Evolutionary conservation across 176 grass and related monocot genomes (phyloP), one percentile per base, ranked within the genome.

Genomic region (maize (Zea mays)): DNA sequence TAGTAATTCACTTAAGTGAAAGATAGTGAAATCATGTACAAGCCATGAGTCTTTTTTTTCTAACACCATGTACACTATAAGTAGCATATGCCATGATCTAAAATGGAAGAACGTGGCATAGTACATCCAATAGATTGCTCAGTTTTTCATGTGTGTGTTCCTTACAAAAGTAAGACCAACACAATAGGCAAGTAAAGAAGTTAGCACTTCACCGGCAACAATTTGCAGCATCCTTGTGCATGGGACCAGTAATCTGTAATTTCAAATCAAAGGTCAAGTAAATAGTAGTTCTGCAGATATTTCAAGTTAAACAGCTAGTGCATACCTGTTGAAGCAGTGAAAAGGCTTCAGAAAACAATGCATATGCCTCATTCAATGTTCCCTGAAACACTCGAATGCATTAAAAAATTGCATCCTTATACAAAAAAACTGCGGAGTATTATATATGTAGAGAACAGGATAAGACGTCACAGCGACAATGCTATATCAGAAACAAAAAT

Each of bases 221-320:
- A 67, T 88, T 99, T 57, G 96, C 92, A 47, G 93, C 92, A 85
- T 99, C 96, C 75, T 79, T 92, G 84, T 99, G 96, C 90, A 99
- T 93, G 74, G 96, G 96, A 43, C 96, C 96, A 62, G 92, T 99
- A 69, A 95, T 89, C 96, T 99, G 85, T 74, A 78, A 80, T 76
- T 81, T 71, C n/a, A 75, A 78, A 47, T 72, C 36, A 82, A 80
- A 52, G 65, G 71, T 86, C 34, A 83, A 17, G 55, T 71, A 70
- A 79, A 67, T 72, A 70, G 71, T 55, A 37, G 50, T 55, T 76
- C 19, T 69, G 55, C 69, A 39, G 36, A 88, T 80, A 39, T 69
- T 6, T 33, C 48, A 76, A 71, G 40, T 5, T 73, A 62, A 67
- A 65, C 52, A 85, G 9, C 3, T 38, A 59, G 20, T 68, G 46